A percentile compares a stretch with the other conserved stretches of the same genome.
Evolutionary conservation across 768 basidiomycete species (phyloP).

Genomic region (Crepidotus variabilis): DNA sequence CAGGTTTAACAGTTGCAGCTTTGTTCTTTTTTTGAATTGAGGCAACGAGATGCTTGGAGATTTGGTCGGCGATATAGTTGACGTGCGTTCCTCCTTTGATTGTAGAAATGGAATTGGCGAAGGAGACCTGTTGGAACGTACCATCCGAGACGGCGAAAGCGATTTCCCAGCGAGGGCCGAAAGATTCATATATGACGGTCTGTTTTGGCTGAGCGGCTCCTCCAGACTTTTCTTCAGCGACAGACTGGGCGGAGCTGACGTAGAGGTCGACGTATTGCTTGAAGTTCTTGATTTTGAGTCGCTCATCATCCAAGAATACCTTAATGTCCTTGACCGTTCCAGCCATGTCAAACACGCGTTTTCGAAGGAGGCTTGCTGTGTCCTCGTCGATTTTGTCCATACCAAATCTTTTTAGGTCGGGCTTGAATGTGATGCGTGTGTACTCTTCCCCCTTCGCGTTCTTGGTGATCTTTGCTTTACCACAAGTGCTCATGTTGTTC

Average conservation of each 20-base stretch:
- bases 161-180: constrained; percentile 87
- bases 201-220: constrained; percentile 79
- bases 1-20: constrained; percentile 87
- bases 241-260: constrained; percentile 69
- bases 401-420: constrained; percentile 88
- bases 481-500: constrained; percentile 87
- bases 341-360: constrained; percentile 95
- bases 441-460: constrained; percentile 85
- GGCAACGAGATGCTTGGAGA: constrained; percentile 79
- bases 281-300: constrained; percentile 91
- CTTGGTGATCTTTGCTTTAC: constrained; percentile 90
- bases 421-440: constrained; percentile 89
- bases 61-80: constrained; percentile 76
- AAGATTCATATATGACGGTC: constrained; percentile 76
- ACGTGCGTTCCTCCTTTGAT: constrained; percentile 97
- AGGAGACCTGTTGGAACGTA: constrained; percentile 89
- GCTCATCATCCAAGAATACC: constrained; percentile 89
- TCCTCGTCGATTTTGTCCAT: constrained; percentile 92
- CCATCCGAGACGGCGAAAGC: constrained; percentile 95
- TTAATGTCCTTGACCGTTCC: constrained; percentile 94
- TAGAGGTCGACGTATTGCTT: constrained; percentile 97
- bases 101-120: constrained; percentile 96
- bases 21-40: constrained; percentile 97
- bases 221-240: constrained; percentile 64
- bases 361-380: constrained; percentile 81